These are phyloP conservation scores for Diddensiella santjacobensis DNA, from an alignment of 805 yeast species.

Conservation along the genomic window DNA sequence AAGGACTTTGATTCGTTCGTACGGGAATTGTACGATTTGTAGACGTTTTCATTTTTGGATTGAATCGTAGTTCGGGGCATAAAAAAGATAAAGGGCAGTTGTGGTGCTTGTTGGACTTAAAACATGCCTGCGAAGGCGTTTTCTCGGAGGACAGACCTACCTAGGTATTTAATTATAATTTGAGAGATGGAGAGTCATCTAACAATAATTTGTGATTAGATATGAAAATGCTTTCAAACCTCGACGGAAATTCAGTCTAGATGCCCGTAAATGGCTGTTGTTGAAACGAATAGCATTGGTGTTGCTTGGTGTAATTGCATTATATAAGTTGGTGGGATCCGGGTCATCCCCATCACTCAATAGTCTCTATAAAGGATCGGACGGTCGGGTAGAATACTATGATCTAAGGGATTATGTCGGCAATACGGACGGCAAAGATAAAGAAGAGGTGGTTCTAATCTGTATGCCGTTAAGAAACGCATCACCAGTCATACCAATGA, in stretches of 20 bases:
- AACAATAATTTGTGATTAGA: background rate
- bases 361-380: background rate
- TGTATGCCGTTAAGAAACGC: constrained; percentile 92
- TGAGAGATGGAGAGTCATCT: no score
- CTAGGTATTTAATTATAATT: background rate
- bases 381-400: constrained; percentile 50
- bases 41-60: no score
- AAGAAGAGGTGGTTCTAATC: constrained; percentile 67
- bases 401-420: constrained; percentile 66
- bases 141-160: constrained; percentile 1
- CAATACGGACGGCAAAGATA: constrained; percentile 67
- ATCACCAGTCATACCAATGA: constrained; percentile 79
- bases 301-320: background rate
- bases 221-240: background rate
- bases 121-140: constrained; percentile 1
- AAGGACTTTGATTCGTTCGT: no score
- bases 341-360: background rate
- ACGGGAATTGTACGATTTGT: no score
- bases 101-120: no score
- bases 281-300: background rate
- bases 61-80: no score
- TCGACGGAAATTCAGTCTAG: background rate
- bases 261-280: background rate
- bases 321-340: background rate
- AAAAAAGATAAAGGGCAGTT: no score